Evolutionary conservation across 176 grass and related monocot species (phyloP).

Genomic region (Puya raimondii): DNA sequence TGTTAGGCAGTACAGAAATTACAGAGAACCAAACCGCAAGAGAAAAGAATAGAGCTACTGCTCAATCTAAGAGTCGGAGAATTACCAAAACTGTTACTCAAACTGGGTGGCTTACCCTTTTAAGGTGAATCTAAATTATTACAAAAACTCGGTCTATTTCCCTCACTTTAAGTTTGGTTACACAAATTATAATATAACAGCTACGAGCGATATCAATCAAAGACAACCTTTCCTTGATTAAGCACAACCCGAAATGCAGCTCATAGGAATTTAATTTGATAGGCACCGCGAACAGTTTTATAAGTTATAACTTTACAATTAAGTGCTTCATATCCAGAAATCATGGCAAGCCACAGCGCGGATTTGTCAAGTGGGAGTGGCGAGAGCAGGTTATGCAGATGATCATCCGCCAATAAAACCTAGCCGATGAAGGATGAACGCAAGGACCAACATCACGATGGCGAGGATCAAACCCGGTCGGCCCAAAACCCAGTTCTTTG

Average conservation of each 20-base stretch:
- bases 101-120: too few species aligned
- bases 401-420: conserved; percentile 74
- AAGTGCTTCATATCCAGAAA: too few species aligned
- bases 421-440: conserved; percentile 68
- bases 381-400: not conserved
- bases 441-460: conserved; percentile 69
- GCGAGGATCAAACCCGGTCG: conserved; percentile 72
- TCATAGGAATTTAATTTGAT: too few species aligned
- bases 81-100: too few species aligned
- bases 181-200: not conserved
- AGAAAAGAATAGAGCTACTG: too few species aligned
- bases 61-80: too few species aligned
- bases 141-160: too few species aligned
- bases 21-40: too few species aligned
- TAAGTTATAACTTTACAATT: too few species aligned
- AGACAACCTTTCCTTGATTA: not conserved
- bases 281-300: too few species aligned
- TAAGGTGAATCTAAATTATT: too few species aligned
- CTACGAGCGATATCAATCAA: not conserved
- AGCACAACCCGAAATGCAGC: not conserved
- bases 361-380: not conserved
- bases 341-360: not conserved
- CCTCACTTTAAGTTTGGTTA: not conserved
- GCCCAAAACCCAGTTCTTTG: conserved; percentile 88
- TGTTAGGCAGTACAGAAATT: too few species aligned